Evolutionary conservation across 306 rosid genomes (phyloP), one percentile per base, ranked within the genome.

Genomic region (Glycyrrhiza uralensis): DNA sequence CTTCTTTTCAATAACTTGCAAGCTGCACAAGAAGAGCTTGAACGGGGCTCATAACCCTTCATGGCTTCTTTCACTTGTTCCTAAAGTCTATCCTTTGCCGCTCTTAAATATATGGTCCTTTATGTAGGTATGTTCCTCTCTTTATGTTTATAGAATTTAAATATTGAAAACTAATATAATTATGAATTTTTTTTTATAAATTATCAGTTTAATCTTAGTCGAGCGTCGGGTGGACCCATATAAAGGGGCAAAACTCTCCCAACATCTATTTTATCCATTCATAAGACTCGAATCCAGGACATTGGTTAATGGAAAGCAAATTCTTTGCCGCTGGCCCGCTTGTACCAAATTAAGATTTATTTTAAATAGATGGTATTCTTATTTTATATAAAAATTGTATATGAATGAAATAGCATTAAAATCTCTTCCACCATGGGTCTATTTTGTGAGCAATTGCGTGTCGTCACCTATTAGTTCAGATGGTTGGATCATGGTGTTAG

Each of bases 1-100:
- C 88, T 85, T 71, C 98, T 84, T 57, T 91, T 94, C 65, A 94
- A 72, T 32, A 89, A 56, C 69, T 91, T 91, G 94, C 98, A 94
- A 39, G 97, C 98, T 35, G 97, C 97, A 76, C 98, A 94, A 19
- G 98, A 93, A 9, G 98, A 86, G 71, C 85, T 87, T 44, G 96
- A 86, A 42, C 98, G 93, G 26, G 90, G 83, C 80, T 89, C 97
- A 41, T 84, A 86, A 12, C 86, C 87, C 71, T 85, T 93, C 87
- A 87, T 88, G 66, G 56, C 74, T 72, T 72, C 75, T 11, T 62
- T 20, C 82, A 67, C 72, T 32, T 11, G 8, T n/a, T n/a, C n/a
- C n/a, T n/a, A n/a, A n/a, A n/a, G n/a, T 39, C 67, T 28, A 66
- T 76, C 74, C 33, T 23, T 36, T 45, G 29, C 62, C 62, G n/a